Conservation (phyloP, 192 early-diverging fungal genomes). For the Pecoramyces ruminantium region DNA sequence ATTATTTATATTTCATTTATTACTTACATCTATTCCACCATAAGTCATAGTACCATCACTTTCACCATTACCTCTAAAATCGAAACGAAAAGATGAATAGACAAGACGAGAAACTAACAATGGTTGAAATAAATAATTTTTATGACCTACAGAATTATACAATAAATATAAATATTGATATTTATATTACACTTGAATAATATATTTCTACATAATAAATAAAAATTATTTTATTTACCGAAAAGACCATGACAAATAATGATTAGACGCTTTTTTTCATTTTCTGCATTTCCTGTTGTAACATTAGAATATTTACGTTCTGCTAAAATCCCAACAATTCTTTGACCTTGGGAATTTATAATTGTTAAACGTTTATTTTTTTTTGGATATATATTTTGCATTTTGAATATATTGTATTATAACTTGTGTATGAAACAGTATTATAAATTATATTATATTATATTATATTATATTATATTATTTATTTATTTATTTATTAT, state of each 20-base stretch:
- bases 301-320: not conserved
- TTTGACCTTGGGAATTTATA: not conserved
- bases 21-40: not conserved
- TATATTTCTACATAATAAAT: no score
- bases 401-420: not conserved
- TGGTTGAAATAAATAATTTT: not conserved
- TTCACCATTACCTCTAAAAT: not conserved
- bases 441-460: no score
- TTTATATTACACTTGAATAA: no score
- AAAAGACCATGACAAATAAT: not conserved
- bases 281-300: not conserved
- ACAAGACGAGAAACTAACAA: not conserved
- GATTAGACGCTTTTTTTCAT: not conserved
- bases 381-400: not conserved
- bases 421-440: no score
- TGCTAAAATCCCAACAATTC: not conserved
- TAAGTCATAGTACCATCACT: not conserved
- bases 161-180: no score
- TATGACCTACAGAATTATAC: not conserved
- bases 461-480: no score
- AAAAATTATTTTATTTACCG: no score
- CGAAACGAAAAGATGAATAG: not conserved
- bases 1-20: no score
- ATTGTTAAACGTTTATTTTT: not conserved
- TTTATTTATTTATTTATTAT: no score